Conservation (phyloP, 2,329 filamentous ascomycete genomes). For the Rosellinia necatrix region DNA sequence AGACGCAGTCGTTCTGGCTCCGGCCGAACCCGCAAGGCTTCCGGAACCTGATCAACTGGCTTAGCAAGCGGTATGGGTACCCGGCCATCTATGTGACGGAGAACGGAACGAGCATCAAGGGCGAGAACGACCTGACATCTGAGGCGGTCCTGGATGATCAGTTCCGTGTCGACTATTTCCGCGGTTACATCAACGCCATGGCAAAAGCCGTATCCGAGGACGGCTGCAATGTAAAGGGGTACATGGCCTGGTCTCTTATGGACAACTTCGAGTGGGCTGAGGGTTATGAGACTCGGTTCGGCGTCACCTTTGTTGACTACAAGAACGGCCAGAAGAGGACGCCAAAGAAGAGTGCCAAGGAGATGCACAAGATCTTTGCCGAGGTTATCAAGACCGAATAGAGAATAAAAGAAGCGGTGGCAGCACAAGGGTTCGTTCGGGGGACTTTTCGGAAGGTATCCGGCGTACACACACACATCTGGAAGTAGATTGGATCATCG, state of each 20-base stretch:
- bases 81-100: conserved; percentile 88
- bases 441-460: not conserved
- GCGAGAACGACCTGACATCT: conserved; percentile 74
- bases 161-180: conserved; percentile 80
- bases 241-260: conserved; percentile 87
- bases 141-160: conserved; percentile 79
- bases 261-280: conserved; percentile 96
- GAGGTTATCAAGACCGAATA: conserved; percentile 68
- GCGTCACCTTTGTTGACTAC: conserved; percentile 84
- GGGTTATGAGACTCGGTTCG: conserved; percentile 85
- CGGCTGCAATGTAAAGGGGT: conserved; percentile 77
- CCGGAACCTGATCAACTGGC: conserved; percentile 75
- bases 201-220: conserved; percentile 72
- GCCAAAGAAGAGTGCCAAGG: conserved; percentile 82
- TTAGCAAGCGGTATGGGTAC: conserved; percentile 74
- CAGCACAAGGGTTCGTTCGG: not conserved
- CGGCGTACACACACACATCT: conserved; percentile 9
- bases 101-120: conserved; percentile 83
- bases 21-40: conserved; percentile 77
- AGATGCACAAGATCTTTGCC: conserved; percentile 72
- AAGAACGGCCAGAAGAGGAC: conserved; percentile 76
- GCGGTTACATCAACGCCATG: conserved; percentile 76
- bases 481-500: conserved; percentile 10
- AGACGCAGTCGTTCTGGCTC: conserved; percentile 84
- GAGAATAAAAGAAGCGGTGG: not conserved